phyloP scores from a whole-genome alignment of 257 asterid species.

The Jaltomata sinuosa region DNA sequence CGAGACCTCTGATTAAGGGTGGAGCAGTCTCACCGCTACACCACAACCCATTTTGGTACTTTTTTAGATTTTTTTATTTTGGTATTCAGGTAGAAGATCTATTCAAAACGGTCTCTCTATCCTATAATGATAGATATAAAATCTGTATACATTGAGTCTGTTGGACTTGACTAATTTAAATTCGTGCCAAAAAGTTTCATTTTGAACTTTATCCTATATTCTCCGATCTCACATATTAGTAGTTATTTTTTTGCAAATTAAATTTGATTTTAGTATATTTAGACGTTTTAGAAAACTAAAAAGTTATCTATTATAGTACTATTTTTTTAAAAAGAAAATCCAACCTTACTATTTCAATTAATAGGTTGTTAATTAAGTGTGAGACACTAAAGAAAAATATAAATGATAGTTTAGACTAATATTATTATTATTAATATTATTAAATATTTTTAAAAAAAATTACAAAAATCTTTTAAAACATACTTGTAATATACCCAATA shows the following conservation, averaged over 20 bases:
- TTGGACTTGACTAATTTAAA: background rate
- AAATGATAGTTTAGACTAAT: background rate
- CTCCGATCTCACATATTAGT: background rate
- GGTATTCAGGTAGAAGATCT: background rate
- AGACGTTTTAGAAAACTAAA: no score
- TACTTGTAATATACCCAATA: background rate
- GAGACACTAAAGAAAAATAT: background rate
- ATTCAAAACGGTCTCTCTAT: accelerated
- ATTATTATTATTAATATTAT: background rate
- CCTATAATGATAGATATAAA: background rate
- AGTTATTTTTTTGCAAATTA: background rate
- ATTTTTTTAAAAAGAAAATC: no score
- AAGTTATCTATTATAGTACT: no score
- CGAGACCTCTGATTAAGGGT: no score
- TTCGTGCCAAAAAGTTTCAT: background rate
- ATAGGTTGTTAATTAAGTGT: background rate
- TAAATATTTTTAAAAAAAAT: background rate
- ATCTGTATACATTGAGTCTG: no score
- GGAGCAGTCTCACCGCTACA: no score
- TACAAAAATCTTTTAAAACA: background rate
- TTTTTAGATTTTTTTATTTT: background rate
- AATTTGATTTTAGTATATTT: background rate
- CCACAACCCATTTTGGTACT: no score
- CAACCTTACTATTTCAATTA: background rate
- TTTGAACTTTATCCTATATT: background rate